A percentile compares a stretch with the other conserved stretches of the same genome.
These are phyloP conservation scores for Termitomyces sp. DNA, from an alignment of 768 basidiomycete species.

Conservation along the genomic window DNA sequence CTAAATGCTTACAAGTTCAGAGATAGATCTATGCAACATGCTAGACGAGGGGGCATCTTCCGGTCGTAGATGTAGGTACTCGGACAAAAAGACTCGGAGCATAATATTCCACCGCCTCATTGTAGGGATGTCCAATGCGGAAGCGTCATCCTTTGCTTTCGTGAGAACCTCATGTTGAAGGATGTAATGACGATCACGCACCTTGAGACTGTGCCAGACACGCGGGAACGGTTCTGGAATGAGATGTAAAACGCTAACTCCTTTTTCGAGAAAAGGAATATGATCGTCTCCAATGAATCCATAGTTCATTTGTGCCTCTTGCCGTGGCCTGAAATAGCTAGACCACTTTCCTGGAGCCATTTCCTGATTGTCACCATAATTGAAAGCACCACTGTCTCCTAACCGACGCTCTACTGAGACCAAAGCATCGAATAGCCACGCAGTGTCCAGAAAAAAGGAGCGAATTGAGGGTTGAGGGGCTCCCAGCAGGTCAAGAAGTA, in stretches of 20 bases:
- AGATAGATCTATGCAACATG: conserved; percentile 28
- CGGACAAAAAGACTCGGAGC: conserved; percentile 80
- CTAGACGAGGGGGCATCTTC: conserved; percentile 26
- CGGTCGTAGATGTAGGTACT: conserved; percentile 76
- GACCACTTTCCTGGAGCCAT: conserved; percentile 46
- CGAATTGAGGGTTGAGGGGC: conserved; percentile 66
- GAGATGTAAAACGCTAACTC: conserved; percentile 86
- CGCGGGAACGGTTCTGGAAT: conserved; percentile 85
- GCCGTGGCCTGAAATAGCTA: conserved; percentile 65
- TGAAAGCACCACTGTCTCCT: conserved; percentile 57
- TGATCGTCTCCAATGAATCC: conserved; percentile 90
- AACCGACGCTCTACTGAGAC: conserved; percentile 66
- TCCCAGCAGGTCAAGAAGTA: conserved; percentile 91
- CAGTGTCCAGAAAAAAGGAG: conserved; percentile 83
- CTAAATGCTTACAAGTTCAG: conserved; percentile 42
- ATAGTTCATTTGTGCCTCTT: conserved; percentile 26
- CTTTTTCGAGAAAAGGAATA: conserved; percentile 75
- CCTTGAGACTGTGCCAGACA: conserved; percentile 83
- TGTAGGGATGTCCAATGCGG: conserved; percentile 77
- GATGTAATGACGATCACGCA: conserved; percentile 27
- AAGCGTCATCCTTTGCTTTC: conserved; percentile 75
- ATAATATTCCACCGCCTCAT: conserved; percentile 89
- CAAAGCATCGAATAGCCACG: conserved; percentile 87
- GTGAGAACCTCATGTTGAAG: neutral
- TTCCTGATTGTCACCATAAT: conserved; percentile 33